These are phyloP conservation scores for Fraxinus quadrangulata DNA, from an alignment of 257 asterid species.

Conservation along the genomic window DNA sequence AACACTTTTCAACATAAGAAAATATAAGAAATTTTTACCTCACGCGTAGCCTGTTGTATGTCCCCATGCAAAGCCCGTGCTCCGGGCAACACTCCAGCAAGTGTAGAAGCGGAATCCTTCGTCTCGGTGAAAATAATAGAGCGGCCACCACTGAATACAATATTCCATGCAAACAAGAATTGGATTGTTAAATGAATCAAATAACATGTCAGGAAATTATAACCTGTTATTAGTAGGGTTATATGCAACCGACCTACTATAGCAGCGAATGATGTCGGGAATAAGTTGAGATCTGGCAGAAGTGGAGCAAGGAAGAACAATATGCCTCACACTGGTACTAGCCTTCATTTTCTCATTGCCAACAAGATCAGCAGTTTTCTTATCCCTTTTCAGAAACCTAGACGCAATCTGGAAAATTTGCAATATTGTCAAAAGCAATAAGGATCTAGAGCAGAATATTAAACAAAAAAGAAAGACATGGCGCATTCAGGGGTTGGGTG, in stretches of 20 bases:
- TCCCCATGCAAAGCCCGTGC: conserved; percentile 98
- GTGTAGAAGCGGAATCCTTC: conserved; percentile 84
- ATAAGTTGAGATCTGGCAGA: conserved; percentile 86
- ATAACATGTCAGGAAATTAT: not conserved
- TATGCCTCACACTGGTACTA: conserved; percentile 82
- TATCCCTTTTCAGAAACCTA: conserved; percentile 74
- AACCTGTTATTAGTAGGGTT: not conserved
- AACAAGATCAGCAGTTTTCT: conserved; percentile 86
- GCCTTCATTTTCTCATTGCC: conserved; percentile 99
- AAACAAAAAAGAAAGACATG: not conserved
- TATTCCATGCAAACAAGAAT: conserved; percentile 10
- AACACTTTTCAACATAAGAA: not conserved
- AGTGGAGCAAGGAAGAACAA: conserved; percentile 85
- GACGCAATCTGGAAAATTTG: conserved; percentile 53
- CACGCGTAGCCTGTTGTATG: conserved; percentile 95
- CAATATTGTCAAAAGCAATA: not conserved
- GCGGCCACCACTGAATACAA: conserved; percentile 77
- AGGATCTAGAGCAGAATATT: not conserved
- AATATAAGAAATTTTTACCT: conserved; percentile 44
- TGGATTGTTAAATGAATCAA: not conserved
- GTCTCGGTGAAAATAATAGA: conserved; percentile 92
- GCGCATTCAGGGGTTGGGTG: not conserved
- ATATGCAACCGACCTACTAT: conserved; percentile 71
- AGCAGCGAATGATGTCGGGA: conserved; percentile 92
- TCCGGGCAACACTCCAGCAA: conserved; percentile 89